Conservation (phyloP, 2,329 filamentous ascomycete species). For the Diaporthe destruens region DNA sequence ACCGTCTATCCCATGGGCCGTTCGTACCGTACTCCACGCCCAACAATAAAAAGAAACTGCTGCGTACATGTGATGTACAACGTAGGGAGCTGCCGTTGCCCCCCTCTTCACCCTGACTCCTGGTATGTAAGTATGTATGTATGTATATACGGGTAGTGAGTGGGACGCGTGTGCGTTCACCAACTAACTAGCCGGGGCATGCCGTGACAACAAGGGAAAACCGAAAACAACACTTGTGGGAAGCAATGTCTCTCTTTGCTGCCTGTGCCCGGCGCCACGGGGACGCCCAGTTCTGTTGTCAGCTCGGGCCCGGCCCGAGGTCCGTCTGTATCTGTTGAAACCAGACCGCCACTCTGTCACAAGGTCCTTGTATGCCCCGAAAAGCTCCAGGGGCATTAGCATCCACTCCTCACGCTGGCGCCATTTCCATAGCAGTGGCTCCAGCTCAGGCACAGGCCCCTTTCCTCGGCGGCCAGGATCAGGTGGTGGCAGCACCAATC, state of each 20-base stretch:
- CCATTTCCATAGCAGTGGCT: not conserved
- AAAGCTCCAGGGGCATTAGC: not conserved
- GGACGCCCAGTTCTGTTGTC: slow-evolving; percentile 7
- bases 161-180: not conserved
- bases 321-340: slow-evolving; percentile 32
- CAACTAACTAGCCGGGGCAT: not conserved
- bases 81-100: slow-evolving; percentile 21
- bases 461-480: not conserved
- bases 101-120: not conserved
- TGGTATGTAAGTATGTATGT: slow-evolving; percentile 8
- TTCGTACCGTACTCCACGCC: slow-evolving; percentile 1
- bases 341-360: slow-evolving; percentile 27
- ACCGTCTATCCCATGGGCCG: slow-evolving; percentile 10
- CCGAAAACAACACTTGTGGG: not conserved
- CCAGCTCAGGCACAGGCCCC: not conserved
- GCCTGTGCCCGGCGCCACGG: slow-evolving; percentile 15
- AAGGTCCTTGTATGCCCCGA: not conserved
- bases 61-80: slow-evolving; percentile 28
- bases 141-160: too few species aligned
- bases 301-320: slow-evolving; percentile 29
- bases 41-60: slow-evolving; percentile 3
- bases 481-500: not conserved
- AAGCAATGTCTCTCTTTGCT: slow-evolving; percentile 28
- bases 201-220: not conserved
- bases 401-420: not conserved